phyloP scores from a whole-genome alignment of 345 rosid species.

The Eucalyptus curtisii region DNA sequence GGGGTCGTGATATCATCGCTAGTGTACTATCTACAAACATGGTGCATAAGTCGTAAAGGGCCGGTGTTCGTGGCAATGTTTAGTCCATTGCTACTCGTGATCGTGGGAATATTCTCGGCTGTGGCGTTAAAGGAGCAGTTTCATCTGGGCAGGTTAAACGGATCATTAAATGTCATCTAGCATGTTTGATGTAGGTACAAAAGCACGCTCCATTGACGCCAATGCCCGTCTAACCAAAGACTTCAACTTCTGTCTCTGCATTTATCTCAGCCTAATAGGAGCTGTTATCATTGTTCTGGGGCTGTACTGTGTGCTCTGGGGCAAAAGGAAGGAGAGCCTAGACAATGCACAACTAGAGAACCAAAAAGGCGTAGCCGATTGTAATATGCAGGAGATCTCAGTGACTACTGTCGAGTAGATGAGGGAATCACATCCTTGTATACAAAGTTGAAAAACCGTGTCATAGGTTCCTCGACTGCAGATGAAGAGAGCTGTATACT shows the following conservation, averaged over 20 bases:
- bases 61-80: slow-evolving; percentile 36
- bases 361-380: background rate
- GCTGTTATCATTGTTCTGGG: slow-evolving; percentile 19
- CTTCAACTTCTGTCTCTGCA: background rate
- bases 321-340: slow-evolving; percentile 11
- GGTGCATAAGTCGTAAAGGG: slow-evolving; percentile 29
- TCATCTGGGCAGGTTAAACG: slow-evolving; percentile 22
- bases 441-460: background rate
- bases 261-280: slow-evolving; percentile 16
- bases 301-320: slow-evolving; percentile 27
- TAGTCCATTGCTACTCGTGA: slow-evolving; percentile 10
- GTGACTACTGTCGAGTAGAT: background rate
- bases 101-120: slow-evolving; percentile 27
- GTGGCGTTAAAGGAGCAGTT: slow-evolving; percentile 33
- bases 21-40: slow-evolving; percentile 15
- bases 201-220: background rate
- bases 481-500: background rate
- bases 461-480: background rate
- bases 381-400: background rate
- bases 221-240: background rate
- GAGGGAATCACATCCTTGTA: background rate
- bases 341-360: background rate
- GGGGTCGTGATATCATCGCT: slow-evolving; percentile 23
- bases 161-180: background rate
- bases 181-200: background rate